These are phyloP conservation scores for Euptelea pleiosperma DNA, from an alignment of 164 flowering plant genomes.

Conservation along the genomic window DNA sequence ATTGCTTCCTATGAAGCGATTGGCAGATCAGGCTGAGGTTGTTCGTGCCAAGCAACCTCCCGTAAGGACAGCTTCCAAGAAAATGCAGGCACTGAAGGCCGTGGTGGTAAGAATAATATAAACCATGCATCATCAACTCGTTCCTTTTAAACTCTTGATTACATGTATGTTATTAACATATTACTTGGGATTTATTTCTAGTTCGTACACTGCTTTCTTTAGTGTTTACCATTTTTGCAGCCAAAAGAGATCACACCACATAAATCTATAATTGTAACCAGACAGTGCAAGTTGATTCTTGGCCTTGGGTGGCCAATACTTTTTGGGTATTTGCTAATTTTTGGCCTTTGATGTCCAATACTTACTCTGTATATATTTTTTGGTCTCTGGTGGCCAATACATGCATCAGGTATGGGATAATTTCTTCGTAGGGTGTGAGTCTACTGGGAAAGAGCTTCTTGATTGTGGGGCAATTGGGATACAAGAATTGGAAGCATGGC, in stretches of 20 bases:
- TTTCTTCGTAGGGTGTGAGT: conserved; percentile 30
- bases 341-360: not conserved
- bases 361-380: not conserved
- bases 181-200: no score
- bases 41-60: conserved; percentile 21
- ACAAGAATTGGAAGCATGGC: conserved; percentile 30
- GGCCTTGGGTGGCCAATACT: not conserved
- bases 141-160: no score
- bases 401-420: conserved; percentile 30
- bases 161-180: no score
- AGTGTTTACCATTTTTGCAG: no score
- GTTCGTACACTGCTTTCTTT: no score
- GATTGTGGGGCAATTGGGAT: conserved; percentile 23
- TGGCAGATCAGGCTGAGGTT: conserved; percentile 18
- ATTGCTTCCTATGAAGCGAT: conserved; percentile 13
- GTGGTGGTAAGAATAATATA: conserved; percentile 23
- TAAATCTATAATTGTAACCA: no score
- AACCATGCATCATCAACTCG: conserved; percentile 3
- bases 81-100: conserved; percentile 22
- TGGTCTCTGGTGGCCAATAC: not conserved
- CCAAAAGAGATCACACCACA: no score
- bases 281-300: no score
- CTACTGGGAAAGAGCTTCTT: conserved; percentile 29
- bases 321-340: conserved; percentile 1
- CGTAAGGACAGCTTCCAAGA: conserved; percentile 26